phyloP scores from a whole-genome alignment of 2,329 filamentous ascomycete species.

The Aspergillus neoniger region DNA sequence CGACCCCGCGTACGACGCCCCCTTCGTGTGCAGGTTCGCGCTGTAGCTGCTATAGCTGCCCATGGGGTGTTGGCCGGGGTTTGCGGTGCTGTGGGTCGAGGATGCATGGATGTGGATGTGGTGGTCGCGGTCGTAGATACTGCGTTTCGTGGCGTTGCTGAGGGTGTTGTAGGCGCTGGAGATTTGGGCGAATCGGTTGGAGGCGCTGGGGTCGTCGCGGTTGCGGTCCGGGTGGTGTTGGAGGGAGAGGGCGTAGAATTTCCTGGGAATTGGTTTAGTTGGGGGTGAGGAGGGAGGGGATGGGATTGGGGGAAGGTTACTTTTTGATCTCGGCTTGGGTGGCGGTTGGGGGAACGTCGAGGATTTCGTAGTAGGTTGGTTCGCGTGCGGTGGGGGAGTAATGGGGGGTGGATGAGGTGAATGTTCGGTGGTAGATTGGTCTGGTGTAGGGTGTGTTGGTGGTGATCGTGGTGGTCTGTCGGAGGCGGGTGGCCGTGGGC shows the following conservation, averaged over 20 bases:
- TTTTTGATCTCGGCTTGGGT: constrained; percentile 81
- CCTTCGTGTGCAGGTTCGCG: constrained; percentile 29
- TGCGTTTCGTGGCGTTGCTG: constrained; percentile 70
- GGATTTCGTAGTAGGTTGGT: constrained; percentile 76
- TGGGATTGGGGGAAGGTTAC: constrained; percentile 43
- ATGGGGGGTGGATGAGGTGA: constrained; percentile 50
- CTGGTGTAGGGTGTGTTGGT: background rate
- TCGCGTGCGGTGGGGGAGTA: constrained; percentile 30
- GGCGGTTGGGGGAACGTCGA: constrained; percentile 71
- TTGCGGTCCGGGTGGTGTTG: constrained; percentile 91
- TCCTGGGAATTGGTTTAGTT: constrained; percentile 31
- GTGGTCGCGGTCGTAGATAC: constrained; percentile 71
- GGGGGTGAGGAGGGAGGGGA: background rate
- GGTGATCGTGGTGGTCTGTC: background rate
- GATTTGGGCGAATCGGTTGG: constrained; percentile 77
- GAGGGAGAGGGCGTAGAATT: constrained; percentile 91
- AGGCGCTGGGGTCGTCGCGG: constrained; percentile 70
- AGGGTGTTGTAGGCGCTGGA: constrained; percentile 82
- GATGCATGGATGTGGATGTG: constrained; percentile 39
- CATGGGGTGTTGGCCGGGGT: constrained; percentile 40
- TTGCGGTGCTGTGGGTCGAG: constrained; percentile 34
- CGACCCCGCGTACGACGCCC: constrained; percentile 54
- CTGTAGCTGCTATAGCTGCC: constrained; percentile 59
- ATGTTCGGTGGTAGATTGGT: background rate
- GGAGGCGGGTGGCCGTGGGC: constrained; percentile 14